Evolutionary conservation across 2,329 filamentous ascomycete genomes (phyloP).

Genomic region (Harringtonia lauricola): DNA sequence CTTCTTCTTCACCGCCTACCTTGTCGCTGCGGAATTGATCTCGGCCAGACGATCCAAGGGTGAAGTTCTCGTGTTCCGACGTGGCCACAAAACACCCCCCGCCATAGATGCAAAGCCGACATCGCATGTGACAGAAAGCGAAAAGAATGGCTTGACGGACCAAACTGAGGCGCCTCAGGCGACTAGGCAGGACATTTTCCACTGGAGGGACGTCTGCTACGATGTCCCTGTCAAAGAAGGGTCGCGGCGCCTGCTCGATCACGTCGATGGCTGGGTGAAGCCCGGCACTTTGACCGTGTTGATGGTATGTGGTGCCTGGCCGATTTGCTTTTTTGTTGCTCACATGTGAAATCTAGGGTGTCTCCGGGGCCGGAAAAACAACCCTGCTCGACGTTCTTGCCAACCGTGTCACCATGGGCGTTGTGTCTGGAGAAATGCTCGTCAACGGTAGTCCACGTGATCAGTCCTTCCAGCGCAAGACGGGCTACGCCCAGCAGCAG

Average conservation of each 20-base stretch:
- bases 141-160: no score
- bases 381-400: constrained; percentile 81
- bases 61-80: constrained; percentile 63
- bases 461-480: constrained; percentile 80
- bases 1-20: constrained; percentile 49
- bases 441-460: constrained; percentile 57
- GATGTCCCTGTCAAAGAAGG: constrained; percentile 69
- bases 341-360: constrained; percentile 49
- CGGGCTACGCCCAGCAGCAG: constrained; percentile 86
- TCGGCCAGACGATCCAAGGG: constrained; percentile 60
- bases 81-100: constrained; percentile 46
- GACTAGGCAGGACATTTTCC: constrained; percentile 58
- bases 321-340: neutral
- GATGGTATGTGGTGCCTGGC: constrained; percentile 42
- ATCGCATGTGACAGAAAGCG: neutral
- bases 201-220: constrained; percentile 76
- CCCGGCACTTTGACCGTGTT: constrained; percentile 81
- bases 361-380: constrained; percentile 88
- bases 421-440: constrained; percentile 75
- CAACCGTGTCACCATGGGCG: constrained; percentile 77
- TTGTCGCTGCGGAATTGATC: constrained; percentile 52
- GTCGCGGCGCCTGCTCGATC: constrained; percentile 63
- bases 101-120: constrained; percentile 26
- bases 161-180: constrained; percentile 35
- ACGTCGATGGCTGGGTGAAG: constrained; percentile 89